These are phyloP conservation scores for Syzygium syzygioides DNA, from an alignment of 441 rosid species.

Conservation along the genomic window DNA sequence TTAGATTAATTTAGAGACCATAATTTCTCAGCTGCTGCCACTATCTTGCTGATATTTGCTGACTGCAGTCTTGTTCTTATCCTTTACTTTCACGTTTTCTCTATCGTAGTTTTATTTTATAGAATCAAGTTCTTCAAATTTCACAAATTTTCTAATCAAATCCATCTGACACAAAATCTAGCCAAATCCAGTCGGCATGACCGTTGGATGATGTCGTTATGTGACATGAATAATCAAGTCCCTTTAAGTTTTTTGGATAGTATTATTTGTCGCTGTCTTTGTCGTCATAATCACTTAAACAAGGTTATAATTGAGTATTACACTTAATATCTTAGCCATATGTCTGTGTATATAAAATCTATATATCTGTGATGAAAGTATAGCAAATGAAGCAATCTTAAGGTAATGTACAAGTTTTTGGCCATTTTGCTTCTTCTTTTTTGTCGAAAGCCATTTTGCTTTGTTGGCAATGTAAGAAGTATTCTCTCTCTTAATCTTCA, in stretches of 20 bases:
- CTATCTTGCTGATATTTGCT: neutral
- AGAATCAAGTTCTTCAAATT: neutral
- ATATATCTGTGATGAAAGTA: too few relatives aligned
- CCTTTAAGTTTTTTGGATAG: too few relatives aligned
- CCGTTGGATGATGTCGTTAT: neutral
- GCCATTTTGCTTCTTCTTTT: too few relatives aligned
- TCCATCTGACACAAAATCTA: too few relatives aligned
- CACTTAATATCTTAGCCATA: too few relatives aligned
- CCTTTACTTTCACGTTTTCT: fast-evolving
- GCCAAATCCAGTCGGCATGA: neutral
- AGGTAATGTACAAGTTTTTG: too few relatives aligned
- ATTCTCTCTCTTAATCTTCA: too few relatives aligned
- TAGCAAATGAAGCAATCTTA: neutral
- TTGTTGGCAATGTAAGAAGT: too few relatives aligned
- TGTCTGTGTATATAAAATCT: too few relatives aligned
- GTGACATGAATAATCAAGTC: neutral
- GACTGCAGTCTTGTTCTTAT: neutral
- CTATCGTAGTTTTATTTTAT: too few relatives aligned
- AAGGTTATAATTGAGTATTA: neutral
- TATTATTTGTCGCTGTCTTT: neutral
- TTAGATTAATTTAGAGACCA: neutral
- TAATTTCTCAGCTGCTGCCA: neutral
- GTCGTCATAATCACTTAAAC: neutral
- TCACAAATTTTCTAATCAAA: too few relatives aligned
- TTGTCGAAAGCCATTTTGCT: too few relatives aligned